phyloP scores from a whole-genome alignment of 345 rosid species.

The Euphorbia peplus region DNA sequence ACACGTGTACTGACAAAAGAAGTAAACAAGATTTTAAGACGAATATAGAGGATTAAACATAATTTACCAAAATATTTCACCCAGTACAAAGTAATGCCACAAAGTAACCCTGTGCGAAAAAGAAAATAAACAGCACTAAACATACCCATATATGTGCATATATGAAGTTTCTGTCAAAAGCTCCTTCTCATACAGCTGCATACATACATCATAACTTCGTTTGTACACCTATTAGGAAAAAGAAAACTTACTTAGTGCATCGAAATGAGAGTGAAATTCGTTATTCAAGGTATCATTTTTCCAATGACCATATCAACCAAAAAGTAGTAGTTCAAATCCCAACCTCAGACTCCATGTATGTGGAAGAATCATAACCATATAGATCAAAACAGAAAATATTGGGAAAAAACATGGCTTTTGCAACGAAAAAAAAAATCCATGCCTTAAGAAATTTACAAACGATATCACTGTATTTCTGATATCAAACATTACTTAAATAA shows the following conservation, averaged over 20 bases:
- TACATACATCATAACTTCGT: conserved; percentile 74
- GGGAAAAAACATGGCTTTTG: not conserved
- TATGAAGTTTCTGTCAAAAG: conserved; percentile 68
- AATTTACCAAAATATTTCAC: not conserved
- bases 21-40: not conserved
- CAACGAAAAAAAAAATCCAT: too few species aligned
- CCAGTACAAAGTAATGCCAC: not conserved
- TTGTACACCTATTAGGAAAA: conserved; percentile 61
- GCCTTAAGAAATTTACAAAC: not conserved
- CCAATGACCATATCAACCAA: not conserved
- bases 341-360: not conserved
- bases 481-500: not conserved
- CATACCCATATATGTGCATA: conserved; percentile 75
- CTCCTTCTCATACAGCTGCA: conserved; percentile 84
- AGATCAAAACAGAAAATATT: not conserved
- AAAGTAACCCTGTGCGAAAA: not conserved
- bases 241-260: conserved; percentile 14
- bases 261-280: not conserved
- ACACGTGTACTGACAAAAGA: not conserved
- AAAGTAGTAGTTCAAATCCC: not conserved
- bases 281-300: not conserved
- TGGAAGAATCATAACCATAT: not conserved
- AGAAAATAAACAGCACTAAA: conserved; percentile 9
- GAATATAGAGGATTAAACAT: not conserved
- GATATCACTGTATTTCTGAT: not conserved